Evolutionary conservation across 352 stramenopile species (phyloP), one percentile per base, ranked within the genome.

Genomic region (Phytophthora tentaculata): DNA sequence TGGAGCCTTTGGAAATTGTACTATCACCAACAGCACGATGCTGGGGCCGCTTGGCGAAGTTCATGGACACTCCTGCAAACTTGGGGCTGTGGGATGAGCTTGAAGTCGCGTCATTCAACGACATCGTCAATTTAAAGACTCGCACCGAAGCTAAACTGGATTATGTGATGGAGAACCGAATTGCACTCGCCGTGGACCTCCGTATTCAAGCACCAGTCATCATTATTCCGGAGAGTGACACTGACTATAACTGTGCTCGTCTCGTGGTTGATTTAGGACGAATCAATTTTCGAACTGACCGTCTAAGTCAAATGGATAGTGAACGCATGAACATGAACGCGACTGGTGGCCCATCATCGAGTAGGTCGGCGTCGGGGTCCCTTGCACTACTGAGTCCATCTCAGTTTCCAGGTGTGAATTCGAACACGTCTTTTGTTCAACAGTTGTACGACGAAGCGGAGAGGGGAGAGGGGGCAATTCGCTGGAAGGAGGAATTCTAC

Each of bases 401-500:
- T 35, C 60, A 79, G 65, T 69, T 65, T 64, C 64, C 51, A 41
- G 66, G 41, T 47, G 44, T 71, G 44, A 88, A 87, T 39, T 71
- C 80, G 7, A 79, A 74, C 48, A 92, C 84, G 35, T 92, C 82
- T 9, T 96, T 96, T 29, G 85, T 92, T 26, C 90, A 92, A 63
- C 89, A 96, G 43, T 50, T 96, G 12, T 95, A 91, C 47, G 89
- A 96, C 67, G 89, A 96, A 72, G 86, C 84, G 2, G 89, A 96
- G 50, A 84, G 77, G 67, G 89, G 88, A 22, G 86, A 96, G 72
- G 85, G 86, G 0, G 86, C 87, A 7, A 90, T 94, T 64, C 89
- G 86, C 19, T 96, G 89, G 89, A 96, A 96, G 53, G 89, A 96
- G 68, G 89, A 95, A 48, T 96, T 96, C 56, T 96, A 96, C 63